These are phyloP conservation scores for Drechslerella dactyloides DNA, from an alignment of 2,329 filamentous ascomycete species.

Conservation along the genomic window DNA sequence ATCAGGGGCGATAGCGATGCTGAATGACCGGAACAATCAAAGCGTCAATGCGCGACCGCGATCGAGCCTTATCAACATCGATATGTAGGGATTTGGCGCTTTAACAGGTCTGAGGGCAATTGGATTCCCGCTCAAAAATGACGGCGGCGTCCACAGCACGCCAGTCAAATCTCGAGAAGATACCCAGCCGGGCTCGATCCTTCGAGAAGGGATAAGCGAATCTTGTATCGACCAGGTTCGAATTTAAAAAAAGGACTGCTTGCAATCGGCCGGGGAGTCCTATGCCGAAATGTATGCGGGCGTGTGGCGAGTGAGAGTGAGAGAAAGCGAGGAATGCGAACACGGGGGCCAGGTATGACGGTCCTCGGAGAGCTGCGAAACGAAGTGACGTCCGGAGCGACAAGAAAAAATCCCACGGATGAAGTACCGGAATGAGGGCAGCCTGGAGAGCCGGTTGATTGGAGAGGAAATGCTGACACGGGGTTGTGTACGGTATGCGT, in stretches of 20 bases:
- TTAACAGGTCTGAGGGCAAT: background rate
- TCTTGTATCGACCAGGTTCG: background rate
- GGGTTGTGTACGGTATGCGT: background rate
- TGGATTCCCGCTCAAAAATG: slow-evolving; percentile 1
- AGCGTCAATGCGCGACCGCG: background rate
- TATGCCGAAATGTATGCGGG: background rate
- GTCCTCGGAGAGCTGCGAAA: background rate
- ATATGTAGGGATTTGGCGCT: background rate
- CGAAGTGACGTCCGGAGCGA: background rate
- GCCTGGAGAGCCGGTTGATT: background rate
- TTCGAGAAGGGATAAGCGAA: background rate
- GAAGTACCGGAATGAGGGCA: background rate
- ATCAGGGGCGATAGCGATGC: background rate
- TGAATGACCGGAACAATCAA: background rate
- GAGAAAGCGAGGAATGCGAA: background rate
- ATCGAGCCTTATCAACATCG: slow-evolving; percentile 2
- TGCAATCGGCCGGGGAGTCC: background rate
- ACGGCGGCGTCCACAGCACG: background rate
- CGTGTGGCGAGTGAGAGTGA: background rate
- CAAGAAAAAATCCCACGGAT: background rate
- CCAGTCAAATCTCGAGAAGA: background rate
- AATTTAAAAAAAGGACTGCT: background rate
- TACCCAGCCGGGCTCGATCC: background rate
- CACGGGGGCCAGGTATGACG: background rate
- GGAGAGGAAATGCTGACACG: background rate